Evolutionary conservation across 1,284 basidiomycete genomes (phyloP).

Genomic region (Microbotryum violaceum): DNA sequence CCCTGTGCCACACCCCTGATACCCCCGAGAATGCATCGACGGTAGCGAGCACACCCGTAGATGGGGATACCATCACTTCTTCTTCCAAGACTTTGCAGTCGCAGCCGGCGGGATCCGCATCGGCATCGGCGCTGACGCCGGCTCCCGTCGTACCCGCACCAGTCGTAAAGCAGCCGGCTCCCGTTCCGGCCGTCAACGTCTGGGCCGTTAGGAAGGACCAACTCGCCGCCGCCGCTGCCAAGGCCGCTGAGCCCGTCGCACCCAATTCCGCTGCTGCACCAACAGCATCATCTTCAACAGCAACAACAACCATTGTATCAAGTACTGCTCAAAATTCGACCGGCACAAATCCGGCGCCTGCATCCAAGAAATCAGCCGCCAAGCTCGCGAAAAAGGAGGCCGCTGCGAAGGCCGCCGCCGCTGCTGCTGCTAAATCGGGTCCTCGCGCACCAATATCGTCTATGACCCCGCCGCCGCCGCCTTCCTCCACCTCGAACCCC

Average conservation of each 20-base stretch:
- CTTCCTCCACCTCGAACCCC: not conserved
- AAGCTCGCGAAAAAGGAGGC: not conserved
- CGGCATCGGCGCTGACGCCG: not conserved
- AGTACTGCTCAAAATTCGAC: not conserved
- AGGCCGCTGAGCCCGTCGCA: not conserved
- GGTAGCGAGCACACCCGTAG: slow-evolving; percentile 3
- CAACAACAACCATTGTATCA: slow-evolving; percentile 2
- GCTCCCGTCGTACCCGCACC: not conserved
- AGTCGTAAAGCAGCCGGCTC: slow-evolving; percentile 9
- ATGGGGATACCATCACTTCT: not conserved
- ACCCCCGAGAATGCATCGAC: not conserved
- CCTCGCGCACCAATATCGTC: not conserved
- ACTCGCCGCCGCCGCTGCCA: slow-evolving; percentile 8
- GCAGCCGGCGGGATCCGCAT: not conserved
- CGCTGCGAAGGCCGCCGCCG: not conserved
- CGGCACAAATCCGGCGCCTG: slow-evolving; percentile 5
- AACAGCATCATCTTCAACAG: not conserved
- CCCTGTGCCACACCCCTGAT: not conserved
- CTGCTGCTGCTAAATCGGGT: not conserved
- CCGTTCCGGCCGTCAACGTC: slow-evolving; percentile 26
- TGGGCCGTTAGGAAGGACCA: slow-evolving; percentile 29
- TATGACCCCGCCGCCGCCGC: not conserved
- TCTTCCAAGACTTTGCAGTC: not conserved
- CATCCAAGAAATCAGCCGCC: not conserved
- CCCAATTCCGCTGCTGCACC: not conserved